phyloP scores from a whole-genome alignment of 2,329 filamentous ascomycete genomes.

The Furcasterigmium sp. region DNA sequence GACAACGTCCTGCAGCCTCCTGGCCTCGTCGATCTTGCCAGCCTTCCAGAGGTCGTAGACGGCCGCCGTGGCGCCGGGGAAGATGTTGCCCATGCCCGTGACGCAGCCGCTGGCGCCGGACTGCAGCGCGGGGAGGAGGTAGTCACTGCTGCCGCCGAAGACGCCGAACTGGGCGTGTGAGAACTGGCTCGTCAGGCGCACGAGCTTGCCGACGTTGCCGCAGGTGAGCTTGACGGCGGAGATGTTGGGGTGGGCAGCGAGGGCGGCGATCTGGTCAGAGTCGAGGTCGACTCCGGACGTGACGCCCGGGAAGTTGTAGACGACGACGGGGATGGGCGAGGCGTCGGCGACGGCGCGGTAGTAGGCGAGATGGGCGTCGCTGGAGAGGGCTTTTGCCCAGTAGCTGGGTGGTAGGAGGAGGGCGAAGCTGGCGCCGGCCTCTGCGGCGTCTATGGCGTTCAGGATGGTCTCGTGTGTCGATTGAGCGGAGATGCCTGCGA shows the following conservation, averaged over 20 bases:
- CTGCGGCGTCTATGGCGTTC: conserved; percentile 58
- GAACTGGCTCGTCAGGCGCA: conserved; percentile 33
- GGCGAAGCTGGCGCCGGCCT: conserved; percentile 60
- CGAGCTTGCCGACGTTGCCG: conserved; percentile 56
- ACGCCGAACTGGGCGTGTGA: conserved; percentile 32
- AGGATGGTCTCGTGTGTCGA: conserved; percentile 63
- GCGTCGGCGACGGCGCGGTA: conserved; percentile 57
- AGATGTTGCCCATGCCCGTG: conserved; percentile 40
- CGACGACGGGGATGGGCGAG: conserved; percentile 24
- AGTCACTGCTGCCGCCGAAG: conserved; percentile 38
- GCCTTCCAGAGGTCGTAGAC: conserved; percentile 34
- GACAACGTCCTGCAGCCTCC: conserved; percentile 32
- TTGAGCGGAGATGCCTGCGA: conserved; percentile 43
- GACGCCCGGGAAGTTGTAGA: conserved; percentile 18
- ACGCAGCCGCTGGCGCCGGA: conserved; percentile 36
- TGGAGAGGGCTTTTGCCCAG: conserved; percentile 56
- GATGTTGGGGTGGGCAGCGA: conserved; percentile 57
- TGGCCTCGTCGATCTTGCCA: conserved; percentile 30
- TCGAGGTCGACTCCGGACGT: conserved; percentile 15
- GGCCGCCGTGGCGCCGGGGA: conserved; percentile 32
- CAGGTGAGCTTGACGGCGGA: conserved; percentile 46
- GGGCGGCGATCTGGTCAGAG: conserved; percentile 14
- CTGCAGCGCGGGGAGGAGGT: conserved; percentile 32
- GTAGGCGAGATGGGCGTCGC: conserved; percentile 51
- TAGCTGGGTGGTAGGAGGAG: conserved; percentile 66